These are phyloP conservation scores for Chenopodium berlandieri DNA, from an alignment of 148 eudicot genomes.

Conservation along the genomic window DNA sequence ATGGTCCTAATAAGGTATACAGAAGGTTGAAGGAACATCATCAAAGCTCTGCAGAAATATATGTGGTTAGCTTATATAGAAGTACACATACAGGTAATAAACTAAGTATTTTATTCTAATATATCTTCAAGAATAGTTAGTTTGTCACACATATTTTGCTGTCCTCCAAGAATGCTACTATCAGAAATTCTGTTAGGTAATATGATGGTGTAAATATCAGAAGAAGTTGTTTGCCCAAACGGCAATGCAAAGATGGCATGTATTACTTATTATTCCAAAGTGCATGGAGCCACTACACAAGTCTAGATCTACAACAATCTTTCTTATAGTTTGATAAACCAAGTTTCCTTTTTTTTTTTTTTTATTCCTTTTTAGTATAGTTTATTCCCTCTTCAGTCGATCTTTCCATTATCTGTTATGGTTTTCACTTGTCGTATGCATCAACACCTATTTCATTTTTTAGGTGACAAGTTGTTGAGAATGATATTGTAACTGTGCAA, in stretches of 20 bases:
- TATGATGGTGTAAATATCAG: slow-evolving; percentile 5
- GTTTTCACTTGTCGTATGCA: no score
- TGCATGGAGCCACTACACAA: background rate
- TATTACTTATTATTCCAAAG: background rate
- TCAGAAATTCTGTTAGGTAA: slow-evolving; percentile 14
- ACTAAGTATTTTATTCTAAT: background rate
- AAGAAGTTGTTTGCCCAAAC: slow-evolving; percentile 8
- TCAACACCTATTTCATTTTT: no score
- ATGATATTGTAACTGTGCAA: no score
- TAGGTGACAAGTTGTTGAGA: no score
- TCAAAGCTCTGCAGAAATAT: slow-evolving; percentile 11
- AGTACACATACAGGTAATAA: background rate
- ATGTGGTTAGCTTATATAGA: slow-evolving; percentile 3
- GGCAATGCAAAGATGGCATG: slow-evolving; percentile 21
- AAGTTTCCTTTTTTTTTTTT: no score
- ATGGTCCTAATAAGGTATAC: background rate
- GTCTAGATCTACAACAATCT: background rate
- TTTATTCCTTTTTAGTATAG: no score
- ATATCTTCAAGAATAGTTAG: background rate
- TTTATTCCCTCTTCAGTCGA: no score
- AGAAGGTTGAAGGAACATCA: slow-evolving; percentile 11
- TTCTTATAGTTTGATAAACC: background rate
- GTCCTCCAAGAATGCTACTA: slow-evolving; percentile 15
- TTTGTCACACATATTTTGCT: slow-evolving; percentile 31
- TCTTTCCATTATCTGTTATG: no score